A percentile compares a stretch with the other conserved stretches of the same genome.
Evolutionary conservation across 2,329 filamentous ascomycete species (phyloP).

Genomic region (Trichocomaceae sp.): DNA sequence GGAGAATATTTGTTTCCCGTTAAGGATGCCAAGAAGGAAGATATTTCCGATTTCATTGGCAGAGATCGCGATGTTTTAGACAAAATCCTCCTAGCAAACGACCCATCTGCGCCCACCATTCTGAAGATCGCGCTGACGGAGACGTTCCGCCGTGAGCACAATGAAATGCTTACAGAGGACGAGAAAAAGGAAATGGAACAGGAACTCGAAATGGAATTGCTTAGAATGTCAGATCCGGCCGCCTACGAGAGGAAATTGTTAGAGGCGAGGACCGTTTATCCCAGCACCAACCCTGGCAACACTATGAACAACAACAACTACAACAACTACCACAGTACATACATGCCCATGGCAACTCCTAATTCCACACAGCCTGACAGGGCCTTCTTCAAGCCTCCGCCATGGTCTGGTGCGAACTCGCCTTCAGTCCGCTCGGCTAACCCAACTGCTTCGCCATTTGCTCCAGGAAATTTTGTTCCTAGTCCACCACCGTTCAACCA

Average conservation of each 20-base stretch:
- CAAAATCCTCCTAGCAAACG: conserved; percentile 28
- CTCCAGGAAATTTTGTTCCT: neutral
- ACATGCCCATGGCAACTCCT: neutral
- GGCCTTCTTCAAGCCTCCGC: conserved; percentile 3
- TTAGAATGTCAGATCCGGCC: conserved; percentile 32
- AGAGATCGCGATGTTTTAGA: conserved; percentile 59
- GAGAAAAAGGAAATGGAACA: conserved; percentile 53
- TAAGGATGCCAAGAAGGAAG: conserved; percentile 44
- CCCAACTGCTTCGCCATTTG: neutral
- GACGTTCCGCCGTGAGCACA: conserved; percentile 64
- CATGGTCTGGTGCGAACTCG: neutral
- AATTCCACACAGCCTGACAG: neutral
- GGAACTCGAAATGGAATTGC: conserved; percentile 35
- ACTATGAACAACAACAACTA: neutral
- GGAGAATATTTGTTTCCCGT: conserved; percentile 56
- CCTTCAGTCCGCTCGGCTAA: no score
- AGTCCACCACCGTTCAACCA: neutral
- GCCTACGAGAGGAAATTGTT: conserved; percentile 24
- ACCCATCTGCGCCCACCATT: conserved; percentile 21
- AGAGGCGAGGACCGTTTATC: neutral
- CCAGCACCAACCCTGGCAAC: neutral
- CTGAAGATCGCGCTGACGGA: conserved; percentile 58
- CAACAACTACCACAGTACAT: neutral
- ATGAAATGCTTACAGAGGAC: conserved; percentile 55
- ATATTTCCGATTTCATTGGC: conserved; percentile 50